phyloP scores from a whole-genome alignment of 2,329 filamentous ascomycete species.

The Aspergillus luchuensis region DNA sequence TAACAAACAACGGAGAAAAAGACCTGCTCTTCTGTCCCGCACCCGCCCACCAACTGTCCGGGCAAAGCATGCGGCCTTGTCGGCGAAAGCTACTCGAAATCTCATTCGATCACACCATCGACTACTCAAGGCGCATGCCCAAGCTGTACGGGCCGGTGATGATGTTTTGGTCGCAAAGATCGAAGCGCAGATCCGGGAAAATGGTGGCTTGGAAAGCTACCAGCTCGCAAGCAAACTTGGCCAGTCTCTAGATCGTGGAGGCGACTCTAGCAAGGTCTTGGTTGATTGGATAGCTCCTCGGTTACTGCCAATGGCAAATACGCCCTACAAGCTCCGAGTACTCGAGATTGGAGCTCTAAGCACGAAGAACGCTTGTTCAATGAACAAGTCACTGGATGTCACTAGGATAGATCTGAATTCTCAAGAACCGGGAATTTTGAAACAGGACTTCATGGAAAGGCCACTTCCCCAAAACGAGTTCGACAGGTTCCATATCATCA shows the following conservation, averaged over 20 bases:
- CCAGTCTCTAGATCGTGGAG: constrained; percentile 61
- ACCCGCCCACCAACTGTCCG: constrained; percentile 48
- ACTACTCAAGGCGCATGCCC: constrained; percentile 58
- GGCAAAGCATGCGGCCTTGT: constrained; percentile 47
- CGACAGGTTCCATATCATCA: constrained; percentile 84
- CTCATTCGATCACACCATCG: constrained; percentile 63
- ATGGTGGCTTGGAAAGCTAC: constrained; percentile 62
- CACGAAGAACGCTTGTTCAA: constrained; percentile 79
- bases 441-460: constrained; percentile 93
- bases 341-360: constrained; percentile 90
- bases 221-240: constrained; percentile 65
- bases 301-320: constrained; percentile 26
- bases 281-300: constrained; percentile 58
- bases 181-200: constrained; percentile 53
- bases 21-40: constrained; percentile 44
- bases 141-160: constrained; percentile 53
- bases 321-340: constrained; percentile 57
- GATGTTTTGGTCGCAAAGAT: constrained; percentile 46
- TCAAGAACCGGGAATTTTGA: constrained; percentile 72
- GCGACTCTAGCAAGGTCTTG: constrained; percentile 63
- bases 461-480: constrained; percentile 64
- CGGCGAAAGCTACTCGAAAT: constrained; percentile 59
- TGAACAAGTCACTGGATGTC: constrained; percentile 69
- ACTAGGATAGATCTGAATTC: constrained; percentile 88
- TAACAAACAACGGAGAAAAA: constrained; percentile 35